Evolutionary conservation across 2,329 filamentous ascomycete genomes (phyloP).

Genomic region (Nannizziopsis arthrosporioides): DNA sequence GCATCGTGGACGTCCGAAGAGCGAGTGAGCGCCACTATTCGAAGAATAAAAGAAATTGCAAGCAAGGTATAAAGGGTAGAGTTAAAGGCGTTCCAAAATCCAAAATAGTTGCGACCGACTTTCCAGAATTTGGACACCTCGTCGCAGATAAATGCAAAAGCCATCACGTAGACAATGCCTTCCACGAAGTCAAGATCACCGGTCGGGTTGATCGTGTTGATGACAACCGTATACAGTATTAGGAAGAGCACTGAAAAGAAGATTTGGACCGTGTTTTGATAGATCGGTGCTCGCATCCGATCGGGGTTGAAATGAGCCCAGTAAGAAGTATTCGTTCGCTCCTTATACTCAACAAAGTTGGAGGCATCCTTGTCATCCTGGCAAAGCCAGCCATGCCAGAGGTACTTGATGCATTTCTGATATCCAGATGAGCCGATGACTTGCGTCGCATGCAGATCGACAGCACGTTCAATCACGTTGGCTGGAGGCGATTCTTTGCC

Average conservation of each 20-base stretch:
- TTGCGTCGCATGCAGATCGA: constrained; percentile 77
- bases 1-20: constrained; percentile 39
- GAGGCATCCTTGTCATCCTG: constrained; percentile 85
- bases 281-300: constrained; percentile 80
- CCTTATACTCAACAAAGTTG: constrained; percentile 77
- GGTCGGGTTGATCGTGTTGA: constrained; percentile 81
- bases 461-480: constrained; percentile 86
- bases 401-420: constrained; percentile 83
- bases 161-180: constrained; percentile 78
- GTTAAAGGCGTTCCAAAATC: constrained; percentile 98
- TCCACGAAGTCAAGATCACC: constrained; percentile 80
- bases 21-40: constrained; percentile 65
- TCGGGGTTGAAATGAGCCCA: constrained; percentile 81
- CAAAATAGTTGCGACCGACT: constrained; percentile 77
- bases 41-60: constrained; percentile 62
- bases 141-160: constrained; percentile 78
- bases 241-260: constrained; percentile 75
- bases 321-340: constrained; percentile 67
- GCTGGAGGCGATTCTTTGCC: constrained; percentile 59
- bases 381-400: constrained; percentile 95
- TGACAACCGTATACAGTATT: constrained; percentile 72
- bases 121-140: constrained; percentile 87
- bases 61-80: constrained; percentile 67
- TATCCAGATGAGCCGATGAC: constrained; percentile 90
- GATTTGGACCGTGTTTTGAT: constrained; percentile 84